Conservation (phyloP, 1,139 yeast species). For the Pichia sp. region DNA sequence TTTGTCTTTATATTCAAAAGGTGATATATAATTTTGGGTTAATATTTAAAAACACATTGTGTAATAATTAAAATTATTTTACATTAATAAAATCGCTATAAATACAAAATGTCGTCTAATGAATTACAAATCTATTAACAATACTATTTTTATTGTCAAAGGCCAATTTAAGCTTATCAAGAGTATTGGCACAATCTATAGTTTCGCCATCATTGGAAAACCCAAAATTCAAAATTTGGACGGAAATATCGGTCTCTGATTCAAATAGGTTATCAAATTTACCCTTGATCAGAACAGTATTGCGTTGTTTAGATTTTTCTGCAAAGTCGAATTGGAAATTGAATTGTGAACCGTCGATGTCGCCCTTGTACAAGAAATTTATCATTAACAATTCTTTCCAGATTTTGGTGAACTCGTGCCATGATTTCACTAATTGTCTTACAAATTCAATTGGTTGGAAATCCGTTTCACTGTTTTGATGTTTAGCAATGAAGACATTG, state of each 20-base stretch:
- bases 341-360: neutral
- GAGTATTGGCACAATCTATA: neutral
- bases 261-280: constrained; percentile 10
- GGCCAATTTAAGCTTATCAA: neutral
- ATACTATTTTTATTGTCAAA: constrained; percentile 9
- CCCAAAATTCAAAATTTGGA: neutral
- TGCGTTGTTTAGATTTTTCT: neutral
- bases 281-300: constrained; percentile 1
- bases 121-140: constrained; percentile 12
- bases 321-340: constrained; percentile 5
- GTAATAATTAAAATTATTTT: neutral
- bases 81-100: neutral
- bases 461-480: neutral
- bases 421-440: constrained; percentile 3
- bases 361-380: constrained; percentile 11
- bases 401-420: constrained; percentile 10
- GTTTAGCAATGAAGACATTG: constrained; percentile 2
- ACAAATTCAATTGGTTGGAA: neutral
- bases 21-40: too few species aligned
- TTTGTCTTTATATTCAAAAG: neutral
- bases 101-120: too few species aligned
- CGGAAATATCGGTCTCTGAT: neutral
- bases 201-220: neutral
- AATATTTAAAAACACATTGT: too few species aligned
- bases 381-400: constrained; percentile 18